phyloP scores from a whole-genome alignment of 2,329 filamentous ascomycete species.

The Plenodomus biglobosus region DNA sequence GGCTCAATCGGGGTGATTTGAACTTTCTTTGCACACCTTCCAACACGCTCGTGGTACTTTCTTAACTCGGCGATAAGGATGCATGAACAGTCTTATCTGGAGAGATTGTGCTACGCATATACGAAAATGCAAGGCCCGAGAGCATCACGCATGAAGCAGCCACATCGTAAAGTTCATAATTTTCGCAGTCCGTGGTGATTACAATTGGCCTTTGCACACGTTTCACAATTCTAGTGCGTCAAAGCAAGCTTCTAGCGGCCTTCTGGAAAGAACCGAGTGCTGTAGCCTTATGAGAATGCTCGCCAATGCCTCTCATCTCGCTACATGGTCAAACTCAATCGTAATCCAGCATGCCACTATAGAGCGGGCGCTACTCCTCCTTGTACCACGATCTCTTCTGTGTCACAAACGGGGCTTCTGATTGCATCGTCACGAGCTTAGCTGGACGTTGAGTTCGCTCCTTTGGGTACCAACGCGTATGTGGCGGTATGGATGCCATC shows the following conservation, averaged over 20 bases:
- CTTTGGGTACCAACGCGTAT: conserved; percentile 11
- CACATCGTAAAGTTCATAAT: conserved; percentile 9
- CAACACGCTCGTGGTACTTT: background rate
- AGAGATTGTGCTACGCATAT: background rate
- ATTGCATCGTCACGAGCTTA: conserved; percentile 16
- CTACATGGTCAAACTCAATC: conserved; percentile 11
- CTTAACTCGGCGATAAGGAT: background rate
- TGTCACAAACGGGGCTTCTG: background rate
- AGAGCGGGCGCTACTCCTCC: conserved; percentile 17
- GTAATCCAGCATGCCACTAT: conserved; percentile 13
- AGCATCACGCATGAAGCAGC: conserved; percentile 12
- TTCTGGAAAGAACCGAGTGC: conserved; percentile 22
- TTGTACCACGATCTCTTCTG: conserved; percentile 13
- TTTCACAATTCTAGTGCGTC: conserved; percentile 28
- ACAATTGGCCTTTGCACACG: conserved; percentile 19
- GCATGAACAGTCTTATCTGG: background rate
- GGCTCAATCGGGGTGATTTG: background rate
- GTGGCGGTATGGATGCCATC: background rate
- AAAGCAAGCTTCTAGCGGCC: conserved; percentile 28
- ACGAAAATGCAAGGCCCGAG: background rate
- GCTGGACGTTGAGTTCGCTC: conserved; percentile 5
- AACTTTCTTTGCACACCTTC: background rate
- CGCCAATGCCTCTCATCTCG: conserved; percentile 32
- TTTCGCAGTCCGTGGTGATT: conserved; percentile 3
- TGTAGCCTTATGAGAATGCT: conserved; percentile 17